Conservation (phyloP, 2,329 filamentous ascomycete genomes). For the Sclerotinia borealis region DNA sequence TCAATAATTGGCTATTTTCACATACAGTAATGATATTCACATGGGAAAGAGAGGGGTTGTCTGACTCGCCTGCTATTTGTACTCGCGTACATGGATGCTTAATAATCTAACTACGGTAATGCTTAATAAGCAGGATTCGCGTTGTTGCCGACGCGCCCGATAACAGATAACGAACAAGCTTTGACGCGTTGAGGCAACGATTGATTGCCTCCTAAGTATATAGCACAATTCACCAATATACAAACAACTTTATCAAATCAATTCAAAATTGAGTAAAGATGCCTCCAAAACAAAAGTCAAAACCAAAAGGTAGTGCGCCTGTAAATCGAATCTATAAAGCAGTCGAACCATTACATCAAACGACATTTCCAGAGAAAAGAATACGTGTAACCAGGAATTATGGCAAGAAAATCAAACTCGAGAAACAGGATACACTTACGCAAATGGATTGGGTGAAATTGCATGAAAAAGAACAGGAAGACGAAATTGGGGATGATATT, state of each 20-base stretch:
- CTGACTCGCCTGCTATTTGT: no score
- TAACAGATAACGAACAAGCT: not conserved
- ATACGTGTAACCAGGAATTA: conserved; percentile 23
- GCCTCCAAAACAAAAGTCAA: conserved; percentile 18
- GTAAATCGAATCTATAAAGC: conserved; percentile 26
- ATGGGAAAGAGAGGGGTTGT: not conserved
- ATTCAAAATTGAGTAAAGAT: not conserved
- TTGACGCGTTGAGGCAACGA: not conserved
- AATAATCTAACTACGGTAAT: not conserved
- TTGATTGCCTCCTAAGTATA: not conserved
- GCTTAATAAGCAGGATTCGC: not conserved
- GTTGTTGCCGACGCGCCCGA: not conserved
- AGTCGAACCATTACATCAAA: conserved; percentile 23
- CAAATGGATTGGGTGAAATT: conserved; percentile 27
- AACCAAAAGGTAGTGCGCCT: conserved; percentile 19
- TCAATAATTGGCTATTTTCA: no score
- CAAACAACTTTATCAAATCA: not conserved
- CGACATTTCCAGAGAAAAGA: conserved; percentile 20
- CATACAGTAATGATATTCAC: no score
- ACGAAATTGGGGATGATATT: conserved; percentile 14
- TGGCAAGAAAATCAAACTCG: conserved; percentile 22
- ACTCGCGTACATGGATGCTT: not conserved
- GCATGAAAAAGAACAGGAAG: not conserved
- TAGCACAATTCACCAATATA: not conserved
- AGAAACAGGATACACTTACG: conserved; percentile 28